Evolutionary conservation across 345 rosid species (phyloP), one percentile per base, ranked within the genome.

Genomic region (Linum lewisii): DNA sequence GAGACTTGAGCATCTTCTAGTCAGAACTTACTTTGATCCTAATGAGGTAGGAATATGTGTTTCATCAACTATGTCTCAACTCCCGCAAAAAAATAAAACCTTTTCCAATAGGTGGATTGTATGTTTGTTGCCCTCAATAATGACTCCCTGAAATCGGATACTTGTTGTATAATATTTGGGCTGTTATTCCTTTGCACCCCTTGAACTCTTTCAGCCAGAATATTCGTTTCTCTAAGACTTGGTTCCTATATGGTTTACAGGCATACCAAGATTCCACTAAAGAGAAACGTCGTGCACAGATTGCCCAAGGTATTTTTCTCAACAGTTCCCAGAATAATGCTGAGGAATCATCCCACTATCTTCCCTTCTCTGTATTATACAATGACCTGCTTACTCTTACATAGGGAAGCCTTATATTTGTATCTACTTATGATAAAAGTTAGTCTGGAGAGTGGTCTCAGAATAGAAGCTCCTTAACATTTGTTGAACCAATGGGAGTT

Each of bases 261-360:
- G 97, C 86, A 59, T 94, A 94, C 69, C 88, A 90, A 64, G 97
- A 90, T 57, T 87, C 95, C 51, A 90, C 99, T 4, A 90, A 87
- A 78, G 97, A 94, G 68, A 87, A 84, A 66, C 79, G 95, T 0
- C 97, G 97, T 58, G 86, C 87, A 57, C 90, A 81, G 67, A 94
- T 94, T 71, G 96, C 97, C 54, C 97, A 87, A 87, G 97, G 99
- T 94, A 79, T 51, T 72, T 24, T 36, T 47, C 47, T 42, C 47
- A 42, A 42, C 47, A 42, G 47, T 11, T 42, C 13, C 18, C 14
- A 11, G 18, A 11, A 42, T 5, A 42, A 42, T 42, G 7, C 5
- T 11, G 15, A 42, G 15, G 47, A 16, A 42, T 42, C 16, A 11
- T 42, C 47, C 18, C 14, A 42, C 4, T 1, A 42, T 42, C 18